A percentile compares a stretch with the other conserved stretches of the same genome.
Evolutionary conservation across 305 asterid genomes (phyloP).

Genomic region (Ilex paraguariensis): DNA sequence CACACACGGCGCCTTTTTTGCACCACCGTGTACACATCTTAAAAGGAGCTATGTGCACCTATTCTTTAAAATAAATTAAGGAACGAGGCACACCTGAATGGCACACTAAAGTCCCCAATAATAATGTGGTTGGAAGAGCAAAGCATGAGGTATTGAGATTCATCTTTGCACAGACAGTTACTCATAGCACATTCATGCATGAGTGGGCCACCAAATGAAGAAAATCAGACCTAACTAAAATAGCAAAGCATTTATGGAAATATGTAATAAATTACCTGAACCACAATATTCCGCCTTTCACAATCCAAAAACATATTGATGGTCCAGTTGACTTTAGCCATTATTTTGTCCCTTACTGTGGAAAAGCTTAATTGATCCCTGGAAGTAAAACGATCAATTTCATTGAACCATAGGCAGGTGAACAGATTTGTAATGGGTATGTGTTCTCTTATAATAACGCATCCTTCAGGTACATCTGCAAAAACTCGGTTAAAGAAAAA

Average conservation of each 20-base stretch:
- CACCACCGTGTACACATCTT: no score
- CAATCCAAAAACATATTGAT: slow-evolving; percentile 91
- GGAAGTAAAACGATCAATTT: slow-evolving; percentile 94
- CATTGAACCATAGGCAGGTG: slow-evolving; percentile 96
- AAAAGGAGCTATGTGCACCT: no score
- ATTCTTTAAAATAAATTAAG: no score
- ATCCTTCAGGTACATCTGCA: slow-evolving; percentile 99
- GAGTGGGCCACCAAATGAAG: background rate
- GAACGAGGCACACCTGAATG: no score
- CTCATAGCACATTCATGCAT: background rate
- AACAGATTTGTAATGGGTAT: slow-evolving; percentile 85
- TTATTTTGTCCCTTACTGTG: slow-evolving; percentile 82
- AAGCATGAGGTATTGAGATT: no score
- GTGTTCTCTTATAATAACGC: slow-evolving; percentile 88
- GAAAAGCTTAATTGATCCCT: slow-evolving; percentile 97
- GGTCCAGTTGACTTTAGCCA: slow-evolving; percentile 66
- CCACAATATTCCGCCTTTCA: slow-evolving; percentile 88
- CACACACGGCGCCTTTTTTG: no score
- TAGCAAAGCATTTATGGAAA: background rate
- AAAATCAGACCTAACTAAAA: background rate
- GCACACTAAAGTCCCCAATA: no score
- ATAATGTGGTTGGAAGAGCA: no score
- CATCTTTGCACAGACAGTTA: background rate
- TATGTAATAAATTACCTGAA: slow-evolving; percentile 51
- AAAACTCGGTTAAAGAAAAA: slow-evolving; percentile 10